phyloP scores from a whole-genome alignment of 805 yeast genomes.

The Phaffomyces opuntiae region DNA sequence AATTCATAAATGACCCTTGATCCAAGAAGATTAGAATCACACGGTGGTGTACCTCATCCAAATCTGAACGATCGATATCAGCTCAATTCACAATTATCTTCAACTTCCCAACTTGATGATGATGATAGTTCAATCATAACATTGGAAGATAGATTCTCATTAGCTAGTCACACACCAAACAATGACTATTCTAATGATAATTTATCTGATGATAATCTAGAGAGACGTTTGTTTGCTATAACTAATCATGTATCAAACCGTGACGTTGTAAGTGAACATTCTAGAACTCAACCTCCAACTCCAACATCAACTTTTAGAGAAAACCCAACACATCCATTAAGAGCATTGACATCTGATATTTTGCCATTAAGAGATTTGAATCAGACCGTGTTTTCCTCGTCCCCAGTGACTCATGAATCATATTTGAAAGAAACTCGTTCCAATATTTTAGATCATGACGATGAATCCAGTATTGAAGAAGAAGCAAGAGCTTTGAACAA shows the following conservation, averaged over 20 bases:
- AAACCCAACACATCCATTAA: conserved; percentile 18
- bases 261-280: conserved; percentile 5
- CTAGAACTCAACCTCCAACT: conserved; percentile 16
- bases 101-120: not conserved
- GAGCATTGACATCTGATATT: conserved; percentile 21
- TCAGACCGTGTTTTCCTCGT: conserved; percentile 5
- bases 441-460: not conserved
- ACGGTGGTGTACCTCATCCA: not conserved
- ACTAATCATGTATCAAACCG: conserved; percentile 22
- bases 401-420: not conserved
- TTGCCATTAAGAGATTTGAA: not conserved
- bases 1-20: conserved; percentile 14
- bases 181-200: not conserved
- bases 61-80: not conserved
- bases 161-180: not conserved
- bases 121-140: conserved; percentile 15
- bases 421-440: not conserved
- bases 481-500: conserved; percentile 2
- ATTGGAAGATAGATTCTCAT: conserved; percentile 10
- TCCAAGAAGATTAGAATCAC: conserved; percentile 14
- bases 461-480: conserved; percentile 2
- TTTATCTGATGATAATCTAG: not conserved
- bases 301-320: conserved; percentile 20
- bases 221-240: conserved; percentile 9
- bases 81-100: not conserved